phyloP scores from a whole-genome alignment of 352 stramenopile genomes.

The Phytophthora fragariaefolia region DNA sequence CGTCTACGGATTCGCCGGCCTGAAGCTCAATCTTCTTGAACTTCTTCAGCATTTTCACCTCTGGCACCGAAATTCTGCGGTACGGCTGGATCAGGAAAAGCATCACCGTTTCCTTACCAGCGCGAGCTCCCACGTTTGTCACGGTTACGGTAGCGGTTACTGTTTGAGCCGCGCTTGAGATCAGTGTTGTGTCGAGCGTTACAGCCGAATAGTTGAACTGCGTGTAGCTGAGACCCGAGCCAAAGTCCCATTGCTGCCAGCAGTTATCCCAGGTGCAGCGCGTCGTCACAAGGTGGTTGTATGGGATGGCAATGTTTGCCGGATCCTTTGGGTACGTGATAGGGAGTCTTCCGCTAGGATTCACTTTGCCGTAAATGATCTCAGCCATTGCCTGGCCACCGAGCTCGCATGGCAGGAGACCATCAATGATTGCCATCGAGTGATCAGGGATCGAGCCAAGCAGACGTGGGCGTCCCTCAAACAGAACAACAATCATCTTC shows the following conservation, averaged over 20 bases:
- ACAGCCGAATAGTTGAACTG: slow-evolving; percentile 63
- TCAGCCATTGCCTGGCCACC: slow-evolving; percentile 85
- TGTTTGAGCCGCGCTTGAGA: slow-evolving; percentile 30
- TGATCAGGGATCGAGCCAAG: slow-evolving; percentile 57
- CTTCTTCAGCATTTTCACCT: slow-evolving; percentile 83
- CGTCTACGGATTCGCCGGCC: slow-evolving; percentile 42
- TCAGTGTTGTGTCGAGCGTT: slow-evolving; percentile 41
- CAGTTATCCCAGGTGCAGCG: slow-evolving; percentile 57
- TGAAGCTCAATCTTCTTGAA: slow-evolving; percentile 81
- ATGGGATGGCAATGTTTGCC: slow-evolving; percentile 63
- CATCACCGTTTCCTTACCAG: slow-evolving; percentile 81
- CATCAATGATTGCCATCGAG: slow-evolving; percentile 76
- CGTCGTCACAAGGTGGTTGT: slow-evolving; percentile 68
- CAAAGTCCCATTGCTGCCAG: slow-evolving; percentile 71
- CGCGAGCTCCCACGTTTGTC: slow-evolving; percentile 58
- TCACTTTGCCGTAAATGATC: slow-evolving; percentile 77
- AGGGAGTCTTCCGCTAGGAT: slow-evolving; percentile 79
- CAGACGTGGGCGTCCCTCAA: slow-evolving; percentile 77
- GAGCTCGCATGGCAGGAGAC: slow-evolving; percentile 71
- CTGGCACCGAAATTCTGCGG: slow-evolving; percentile 65
- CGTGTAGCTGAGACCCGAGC: slow-evolving; percentile 77
- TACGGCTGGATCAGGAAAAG: slow-evolving; percentile 79
- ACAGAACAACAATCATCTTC: slow-evolving; percentile 78
- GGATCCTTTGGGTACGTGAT: slow-evolving; percentile 82
- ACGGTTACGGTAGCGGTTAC: slow-evolving; percentile 64